A percentile compares a stretch with the other conserved stretches of the same genome.
Conservation (phyloP, 2,329 filamentous ascomycete genomes). For the Ilyonectria mors-panacis region DNA sequence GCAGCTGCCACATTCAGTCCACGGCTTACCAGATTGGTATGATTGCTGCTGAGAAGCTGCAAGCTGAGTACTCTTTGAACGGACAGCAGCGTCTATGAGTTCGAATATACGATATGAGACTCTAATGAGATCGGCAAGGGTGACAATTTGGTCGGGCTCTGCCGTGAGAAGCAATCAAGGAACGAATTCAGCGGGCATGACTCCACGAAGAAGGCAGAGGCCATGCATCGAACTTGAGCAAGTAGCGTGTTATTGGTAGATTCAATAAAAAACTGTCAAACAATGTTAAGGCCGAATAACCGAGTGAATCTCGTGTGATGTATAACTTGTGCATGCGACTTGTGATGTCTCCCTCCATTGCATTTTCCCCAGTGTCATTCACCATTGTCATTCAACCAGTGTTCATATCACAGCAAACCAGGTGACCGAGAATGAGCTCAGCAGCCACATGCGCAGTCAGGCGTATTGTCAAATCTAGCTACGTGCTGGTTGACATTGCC, state of each 20-base stretch:
- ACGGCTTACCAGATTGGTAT: constrained; percentile 39
- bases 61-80: constrained; percentile 31
- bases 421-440: too few relatives aligned
- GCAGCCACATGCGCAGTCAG: too few relatives aligned
- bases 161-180: neutral
- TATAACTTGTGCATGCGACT: too few relatives aligned
- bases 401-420: too few relatives aligned
- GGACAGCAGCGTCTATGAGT: constrained; percentile 22
- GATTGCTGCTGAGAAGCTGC: constrained; percentile 37
- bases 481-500: too few relatives aligned
- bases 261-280: neutral
- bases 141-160: too few relatives aligned
- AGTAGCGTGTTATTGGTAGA: neutral
- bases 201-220: neutral
- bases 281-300: neutral
- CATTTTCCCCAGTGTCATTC: too few relatives aligned
- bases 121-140: neutral
- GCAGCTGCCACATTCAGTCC: constrained; percentile 34
- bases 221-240: neutral
- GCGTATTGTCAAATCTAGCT: too few relatives aligned
- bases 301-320: too few relatives aligned
- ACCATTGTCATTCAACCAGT: too few relatives aligned
- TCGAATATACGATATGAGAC: neutral
- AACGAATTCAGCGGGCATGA: neutral
- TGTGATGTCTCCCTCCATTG: too few relatives aligned